Conservation (phyloP, 192 early-diverging fungal species). For the Backusella parvicylindrica region DNA sequence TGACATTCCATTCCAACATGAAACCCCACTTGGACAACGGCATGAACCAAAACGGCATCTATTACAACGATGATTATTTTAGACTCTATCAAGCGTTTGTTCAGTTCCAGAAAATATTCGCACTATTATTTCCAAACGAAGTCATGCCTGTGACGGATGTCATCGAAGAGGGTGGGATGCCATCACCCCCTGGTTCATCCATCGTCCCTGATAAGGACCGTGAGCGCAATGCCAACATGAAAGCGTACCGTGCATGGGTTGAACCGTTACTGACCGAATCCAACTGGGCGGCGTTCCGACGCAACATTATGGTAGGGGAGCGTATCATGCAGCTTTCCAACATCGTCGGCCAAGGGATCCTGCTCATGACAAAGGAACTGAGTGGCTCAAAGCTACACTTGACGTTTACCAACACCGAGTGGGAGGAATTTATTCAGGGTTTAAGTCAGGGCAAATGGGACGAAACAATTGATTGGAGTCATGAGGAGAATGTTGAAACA, state of each 20-base stretch:
- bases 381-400: constrained; percentile 40
- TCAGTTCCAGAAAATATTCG: constrained; percentile 30
- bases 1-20: constrained; percentile 27
- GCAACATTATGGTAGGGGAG: constrained; percentile 37
- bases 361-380: constrained; percentile 45
- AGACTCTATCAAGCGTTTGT: constrained; percentile 33
- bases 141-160: not conserved
- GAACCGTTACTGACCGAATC: constrained; percentile 26
- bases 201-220: constrained; percentile 18
- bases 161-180: not conserved
- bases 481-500: not conserved
- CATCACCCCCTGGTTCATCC: not conserved
- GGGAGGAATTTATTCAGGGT: constrained; percentile 21
- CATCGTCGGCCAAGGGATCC: constrained; percentile 37
- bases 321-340: constrained; percentile 34
- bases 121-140: constrained; percentile 21
- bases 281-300: constrained; percentile 38
- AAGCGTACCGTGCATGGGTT: constrained; percentile 30
- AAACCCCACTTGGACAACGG: constrained; percentile 37
- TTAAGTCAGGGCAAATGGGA: constrained; percentile 22
- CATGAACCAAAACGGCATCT: constrained; percentile 40
- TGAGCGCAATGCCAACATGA: constrained; percentile 34
- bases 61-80: constrained; percentile 38
- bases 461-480: constrained; percentile 20
- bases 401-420: constrained; percentile 37